Percentiles rank a stretch among this genome's conserved stretches.
Evolutionary conservation across 129 eudicot species (phyloP).

Genomic region (Solidago caesia): DNA sequence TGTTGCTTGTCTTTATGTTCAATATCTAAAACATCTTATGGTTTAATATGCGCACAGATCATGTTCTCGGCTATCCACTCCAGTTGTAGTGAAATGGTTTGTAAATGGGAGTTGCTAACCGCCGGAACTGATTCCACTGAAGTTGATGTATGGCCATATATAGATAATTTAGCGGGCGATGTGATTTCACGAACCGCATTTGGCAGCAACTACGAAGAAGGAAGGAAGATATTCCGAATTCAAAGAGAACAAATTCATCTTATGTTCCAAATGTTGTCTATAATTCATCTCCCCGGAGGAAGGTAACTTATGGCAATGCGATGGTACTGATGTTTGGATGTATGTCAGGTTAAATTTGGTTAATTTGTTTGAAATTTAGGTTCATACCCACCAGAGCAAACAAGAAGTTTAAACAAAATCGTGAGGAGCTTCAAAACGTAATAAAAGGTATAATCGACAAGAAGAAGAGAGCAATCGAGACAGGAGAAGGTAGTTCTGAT

Average conservation of each 20-base stretch:
- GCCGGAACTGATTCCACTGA: conserved; percentile 15
- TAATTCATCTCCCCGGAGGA: conserved; percentile 29
- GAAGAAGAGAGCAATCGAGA: conserved; percentile 37
- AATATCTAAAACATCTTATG: not conserved
- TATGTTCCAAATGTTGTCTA: conserved; percentile 17
- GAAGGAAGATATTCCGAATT: conserved; percentile 25
- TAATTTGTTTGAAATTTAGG: conserved; percentile 19
- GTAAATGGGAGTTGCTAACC: conserved; percentile 42
- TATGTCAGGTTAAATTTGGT: not conserved
- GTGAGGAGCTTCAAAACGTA: conserved; percentile 28
- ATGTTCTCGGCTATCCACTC: conserved; percentile 32
- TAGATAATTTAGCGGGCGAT: conserved; percentile 29
- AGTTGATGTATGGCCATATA: conserved; percentile 37
- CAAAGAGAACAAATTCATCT: conserved; percentile 32
- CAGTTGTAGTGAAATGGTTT: conserved; percentile 43
- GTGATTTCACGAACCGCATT: conserved; percentile 40
- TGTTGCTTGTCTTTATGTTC: not conserved
- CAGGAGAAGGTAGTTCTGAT: conserved; percentile 34
- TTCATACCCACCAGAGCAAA: conserved; percentile 43
- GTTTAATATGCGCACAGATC: conserved; percentile 3
- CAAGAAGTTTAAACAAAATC: conserved; percentile 38
- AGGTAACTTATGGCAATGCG: not conserved
- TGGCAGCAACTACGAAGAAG: conserved; percentile 34
- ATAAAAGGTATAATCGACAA: conserved; percentile 38
- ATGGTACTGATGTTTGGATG: not conserved